Conservation (phyloP, 257 asterid species). For the Voacanga thouarsii region DNA sequence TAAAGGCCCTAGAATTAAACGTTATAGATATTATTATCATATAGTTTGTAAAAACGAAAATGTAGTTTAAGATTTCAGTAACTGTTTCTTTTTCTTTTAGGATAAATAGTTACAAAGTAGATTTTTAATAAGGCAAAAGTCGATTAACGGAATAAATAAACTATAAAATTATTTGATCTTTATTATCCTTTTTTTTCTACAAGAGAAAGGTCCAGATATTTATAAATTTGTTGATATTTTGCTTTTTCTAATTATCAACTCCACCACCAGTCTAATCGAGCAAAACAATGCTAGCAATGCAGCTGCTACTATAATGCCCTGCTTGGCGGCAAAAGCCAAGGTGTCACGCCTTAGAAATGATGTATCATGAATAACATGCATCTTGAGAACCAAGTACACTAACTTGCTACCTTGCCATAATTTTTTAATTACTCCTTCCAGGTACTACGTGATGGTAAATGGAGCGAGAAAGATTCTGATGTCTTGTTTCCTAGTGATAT, state of each 20-base stretch:
- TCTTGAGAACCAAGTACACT: background rate
- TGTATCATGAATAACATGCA: background rate
- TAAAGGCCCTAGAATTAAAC: background rate
- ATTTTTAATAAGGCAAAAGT: background rate
- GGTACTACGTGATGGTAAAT: slow-evolving; percentile 57
- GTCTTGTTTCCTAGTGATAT: slow-evolving; percentile 36
- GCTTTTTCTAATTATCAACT: slow-evolving; percentile 47
- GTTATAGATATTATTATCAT: background rate
- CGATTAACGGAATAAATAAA: background rate
- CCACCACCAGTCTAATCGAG: slow-evolving; percentile 57
- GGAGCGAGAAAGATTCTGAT: slow-evolving; percentile 37
- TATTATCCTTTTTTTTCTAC: slow-evolving; percentile 5
- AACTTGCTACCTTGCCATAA: background rate
- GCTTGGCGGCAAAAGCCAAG: slow-evolving; percentile 65
- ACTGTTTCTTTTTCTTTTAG: background rate
- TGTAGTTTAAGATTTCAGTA: background rate
- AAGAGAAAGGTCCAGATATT: slow-evolving; percentile 39
- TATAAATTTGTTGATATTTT: slow-evolving; percentile 54
- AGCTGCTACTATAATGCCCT: slow-evolving; percentile 67
- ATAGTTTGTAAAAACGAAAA: background rate
- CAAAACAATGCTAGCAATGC: slow-evolving; percentile 68
- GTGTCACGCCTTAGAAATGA: slow-evolving; percentile 8
- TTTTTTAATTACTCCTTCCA: slow-evolving; percentile 13
- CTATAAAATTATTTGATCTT: background rate
- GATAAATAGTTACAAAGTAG: background rate